Evolutionary conservation across 2,329 filamentous ascomycete species (phyloP).

Genomic region (Pochonia chlamydosporia): DNA sequence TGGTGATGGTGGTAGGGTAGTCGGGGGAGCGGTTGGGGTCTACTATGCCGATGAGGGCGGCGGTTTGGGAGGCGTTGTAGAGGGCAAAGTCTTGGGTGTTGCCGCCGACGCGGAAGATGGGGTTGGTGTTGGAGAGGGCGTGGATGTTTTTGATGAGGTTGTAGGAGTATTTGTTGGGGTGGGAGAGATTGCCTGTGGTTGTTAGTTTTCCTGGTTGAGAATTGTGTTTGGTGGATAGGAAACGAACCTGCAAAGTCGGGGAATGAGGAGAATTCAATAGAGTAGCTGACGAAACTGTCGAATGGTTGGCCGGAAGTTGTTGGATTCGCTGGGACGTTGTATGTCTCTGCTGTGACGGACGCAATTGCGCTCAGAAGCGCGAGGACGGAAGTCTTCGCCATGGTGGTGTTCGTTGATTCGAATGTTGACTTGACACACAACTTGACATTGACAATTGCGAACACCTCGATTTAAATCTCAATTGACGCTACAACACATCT

Average conservation of each 20-base stretch:
- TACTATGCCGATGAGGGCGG: constrained; percentile 46
- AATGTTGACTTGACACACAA: no score
- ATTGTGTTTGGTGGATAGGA: background rate
- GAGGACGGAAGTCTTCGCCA: background rate
- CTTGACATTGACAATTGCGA: no score
- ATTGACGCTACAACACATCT: no score
- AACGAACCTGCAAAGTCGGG: constrained; percentile 41
- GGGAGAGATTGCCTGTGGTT: constrained; percentile 39
- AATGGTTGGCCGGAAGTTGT: constrained; percentile 6
- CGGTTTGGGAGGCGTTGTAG: constrained; percentile 46
- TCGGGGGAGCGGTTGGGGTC: constrained; percentile 44
- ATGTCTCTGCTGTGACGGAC: constrained; percentile 5
- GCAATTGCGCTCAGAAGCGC: constrained; percentile 8
- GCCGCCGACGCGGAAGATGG: constrained; percentile 58
- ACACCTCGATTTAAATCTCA: no score
- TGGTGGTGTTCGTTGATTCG: background rate
- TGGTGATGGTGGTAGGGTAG: constrained; percentile 55
- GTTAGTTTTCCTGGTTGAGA: background rate
- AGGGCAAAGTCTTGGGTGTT: constrained; percentile 62
- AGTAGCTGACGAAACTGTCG: constrained; percentile 41
- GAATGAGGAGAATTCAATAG: constrained; percentile 46
- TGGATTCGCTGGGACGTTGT: constrained; percentile 9
- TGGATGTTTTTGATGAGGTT: constrained; percentile 53
- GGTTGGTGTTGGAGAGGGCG: constrained; percentile 48
- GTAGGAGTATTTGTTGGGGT: constrained; percentile 55